phyloP scores from a whole-genome alignment of 1,139 yeast genomes.

The Suhomyces yuchorum region DNA sequence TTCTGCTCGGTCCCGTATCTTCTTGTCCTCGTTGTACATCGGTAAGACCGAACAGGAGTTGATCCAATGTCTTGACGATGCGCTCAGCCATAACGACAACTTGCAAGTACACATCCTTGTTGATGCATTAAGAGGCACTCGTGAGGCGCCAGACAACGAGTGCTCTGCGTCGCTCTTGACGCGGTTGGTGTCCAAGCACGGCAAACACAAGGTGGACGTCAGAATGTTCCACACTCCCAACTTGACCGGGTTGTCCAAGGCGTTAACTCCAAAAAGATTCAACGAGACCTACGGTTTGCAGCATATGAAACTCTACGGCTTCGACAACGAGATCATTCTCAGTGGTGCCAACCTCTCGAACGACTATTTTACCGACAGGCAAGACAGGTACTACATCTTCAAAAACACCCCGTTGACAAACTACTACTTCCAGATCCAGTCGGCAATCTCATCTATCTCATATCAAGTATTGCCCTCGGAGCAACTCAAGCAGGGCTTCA shows the following conservation, averaged over 20 bases:
- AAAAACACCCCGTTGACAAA: conserved; percentile 58
- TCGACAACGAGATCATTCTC: conserved; percentile 84
- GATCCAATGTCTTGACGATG: conserved; percentile 57
- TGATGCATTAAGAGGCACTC: conserved; percentile 89
- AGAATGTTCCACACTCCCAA: conserved; percentile 91
- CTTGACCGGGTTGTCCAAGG: conserved; percentile 65
- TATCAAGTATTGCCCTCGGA: conserved; percentile 59
- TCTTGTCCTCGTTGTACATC: conserved; percentile 81
- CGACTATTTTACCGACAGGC: conserved; percentile 95
- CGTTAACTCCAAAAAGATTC: conserved; percentile 74
- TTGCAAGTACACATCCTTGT: conserved; percentile 72
- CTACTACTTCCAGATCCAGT: conserved; percentile 71
- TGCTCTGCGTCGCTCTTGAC: conserved; percentile 80
- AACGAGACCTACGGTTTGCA: conserved; percentile 94
- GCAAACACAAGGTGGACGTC: conserved; percentile 70
- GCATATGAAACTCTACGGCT: conserved; percentile 96
- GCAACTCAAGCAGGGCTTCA: conserved; percentile 49
- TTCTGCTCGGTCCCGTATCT: conserved; percentile 60
- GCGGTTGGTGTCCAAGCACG: conserved; percentile 65
- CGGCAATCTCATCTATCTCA: conserved; percentile 66
- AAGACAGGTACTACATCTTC: conserved; percentile 86
- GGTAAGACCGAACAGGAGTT: conserved; percentile 84
- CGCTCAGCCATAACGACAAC: conserved; percentile 59
- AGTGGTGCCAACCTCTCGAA: conserved; percentile 90
- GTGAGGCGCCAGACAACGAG: conserved; percentile 74